These are phyloP conservation scores for Ananas comosus DNA, from an alignment of 176 grass and related monocot species.

Conservation along the genomic window DNA sequence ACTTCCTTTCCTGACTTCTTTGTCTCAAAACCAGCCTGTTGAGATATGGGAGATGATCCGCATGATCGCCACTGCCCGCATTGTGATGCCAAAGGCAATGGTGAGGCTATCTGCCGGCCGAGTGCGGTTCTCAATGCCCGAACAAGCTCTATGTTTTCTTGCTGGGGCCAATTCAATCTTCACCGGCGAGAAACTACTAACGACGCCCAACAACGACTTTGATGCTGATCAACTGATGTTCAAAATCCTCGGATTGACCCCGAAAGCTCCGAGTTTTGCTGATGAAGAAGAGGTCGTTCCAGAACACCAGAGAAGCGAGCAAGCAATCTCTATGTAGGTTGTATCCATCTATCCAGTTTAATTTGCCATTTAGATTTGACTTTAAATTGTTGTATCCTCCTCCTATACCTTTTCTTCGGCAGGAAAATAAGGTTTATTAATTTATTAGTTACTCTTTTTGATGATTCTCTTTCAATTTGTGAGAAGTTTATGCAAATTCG, in stretches of 20 bases:
- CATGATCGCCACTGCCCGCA: slow-evolving; percentile 86
- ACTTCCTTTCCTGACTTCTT: slow-evolving; percentile 9
- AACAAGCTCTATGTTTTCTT: slow-evolving; percentile 85
- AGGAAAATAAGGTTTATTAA: neutral
- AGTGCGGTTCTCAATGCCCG: slow-evolving; percentile 85
- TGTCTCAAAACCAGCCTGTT: slow-evolving; percentile 45
- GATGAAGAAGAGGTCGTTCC: slow-evolving; percentile 13
- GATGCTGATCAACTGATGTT: slow-evolving; percentile 86
- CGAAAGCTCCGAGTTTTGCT: slow-evolving; percentile 64
- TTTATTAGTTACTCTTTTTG: neutral
- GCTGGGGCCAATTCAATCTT: slow-evolving; percentile 95
- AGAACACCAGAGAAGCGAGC: slow-evolving; percentile 26
- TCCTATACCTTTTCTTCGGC: neutral
- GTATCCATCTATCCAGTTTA: neutral
- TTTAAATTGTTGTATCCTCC: slow-evolving; percentile 12
- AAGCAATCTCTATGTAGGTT: slow-evolving; percentile 43
- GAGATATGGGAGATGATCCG: slow-evolving; percentile 99
- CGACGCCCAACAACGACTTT: slow-evolving; percentile 73
- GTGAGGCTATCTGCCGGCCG: slow-evolving; percentile 88
- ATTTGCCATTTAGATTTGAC: neutral
- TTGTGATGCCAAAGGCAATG: slow-evolving; percentile 91
- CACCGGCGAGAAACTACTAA: slow-evolving; percentile 69
- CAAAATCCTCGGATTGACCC: slow-evolving; percentile 78
- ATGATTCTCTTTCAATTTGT: neutral
- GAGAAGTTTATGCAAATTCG: neutral